Evolutionary conservation across 352 stramenopile genomes (phyloP), one percentile per base, ranked within the genome.

Genomic region (Pythium utonaiense): DNA sequence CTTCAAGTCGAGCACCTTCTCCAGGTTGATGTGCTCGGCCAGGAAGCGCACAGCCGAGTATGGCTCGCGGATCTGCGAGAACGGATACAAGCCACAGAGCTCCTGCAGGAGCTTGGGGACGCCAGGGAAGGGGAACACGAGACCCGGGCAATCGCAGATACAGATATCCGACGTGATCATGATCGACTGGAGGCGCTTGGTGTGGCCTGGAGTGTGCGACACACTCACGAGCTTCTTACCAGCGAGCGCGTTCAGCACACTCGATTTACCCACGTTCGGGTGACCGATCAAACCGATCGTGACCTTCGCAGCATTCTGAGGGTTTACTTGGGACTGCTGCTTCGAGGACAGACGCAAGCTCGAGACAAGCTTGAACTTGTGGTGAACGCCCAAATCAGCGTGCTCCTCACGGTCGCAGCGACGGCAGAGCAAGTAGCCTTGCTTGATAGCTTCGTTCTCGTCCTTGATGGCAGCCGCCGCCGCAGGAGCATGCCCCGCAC

Each of bases 251-350:
- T 96, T 96, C 25, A 96, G 69, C 24, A 96, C 79, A 57, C 85
- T 95, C 19, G 83, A 93, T 60, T 96, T 96, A 57, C 86, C 86
- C n/a, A 94, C 85, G 60, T 96, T 96, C 28, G 85, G 86, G 50
- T 96, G 83, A 12, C 88, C 89, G 33, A 95, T 91, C n/a, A 97
- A 70, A 41, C 89, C 89, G 38, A 95, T 89, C 9, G 78, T 95
- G 31, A 91, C 70, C 31, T 78, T 83, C 5, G 71, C 71, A 8
- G 79, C 84, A 28, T 78, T 80, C n/a, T 75, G 61, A 17, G 57
- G 64, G 45, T 71, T 71, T 41, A 59, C 65, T 13, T 62, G 58
- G 8, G 65, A 71, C 51, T 71, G 65, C 59, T 71, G 52, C 65
- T 71, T 67, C 41, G 59, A 57, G 25, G 65, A 64, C 19, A 71